Conservation (phyloP, 2,329 filamentous ascomycete species). For the Nemania serpens region DNA sequence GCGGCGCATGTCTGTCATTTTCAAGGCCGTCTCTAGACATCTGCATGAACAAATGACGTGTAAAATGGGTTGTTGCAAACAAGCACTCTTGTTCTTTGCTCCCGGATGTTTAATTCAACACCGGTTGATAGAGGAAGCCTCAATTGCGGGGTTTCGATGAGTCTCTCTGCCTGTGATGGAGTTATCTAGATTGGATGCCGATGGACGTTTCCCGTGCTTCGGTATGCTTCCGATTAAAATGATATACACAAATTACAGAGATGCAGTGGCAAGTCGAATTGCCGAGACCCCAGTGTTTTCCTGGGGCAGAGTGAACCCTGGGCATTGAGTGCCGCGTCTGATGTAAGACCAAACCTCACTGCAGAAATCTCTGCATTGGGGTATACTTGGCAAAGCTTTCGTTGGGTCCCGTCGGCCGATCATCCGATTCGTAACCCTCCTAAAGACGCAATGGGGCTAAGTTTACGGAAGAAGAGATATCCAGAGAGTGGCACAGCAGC, state of each 20-base stretch:
- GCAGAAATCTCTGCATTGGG: conserved; percentile 12
- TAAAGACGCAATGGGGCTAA: conserved; percentile 6
- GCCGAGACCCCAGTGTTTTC: conserved; percentile 21
- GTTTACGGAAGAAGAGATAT: not conserved
- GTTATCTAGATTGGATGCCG: too few species aligned
- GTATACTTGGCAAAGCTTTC: conserved; percentile 21
- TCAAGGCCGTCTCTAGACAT: not conserved
- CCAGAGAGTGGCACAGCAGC: too few species aligned
- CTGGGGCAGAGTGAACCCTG: conserved; percentile 9
- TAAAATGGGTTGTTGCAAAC: not conserved
- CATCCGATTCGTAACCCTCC: conserved; percentile 7
- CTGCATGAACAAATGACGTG: not conserved
- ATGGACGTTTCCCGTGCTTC: too few species aligned
- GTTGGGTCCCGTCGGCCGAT: conserved; percentile 19
- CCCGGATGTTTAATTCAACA: not conserved
- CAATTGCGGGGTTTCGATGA: not conserved
- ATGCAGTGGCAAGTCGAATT: conserved; percentile 14
- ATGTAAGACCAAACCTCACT: conserved; percentile 22
- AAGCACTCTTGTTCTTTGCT: not conserved
- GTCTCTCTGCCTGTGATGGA: not conserved
- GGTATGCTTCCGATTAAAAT: too few species aligned
- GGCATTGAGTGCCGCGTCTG: conserved; percentile 17
- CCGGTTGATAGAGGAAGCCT: too few species aligned
- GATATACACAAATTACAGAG: not conserved
- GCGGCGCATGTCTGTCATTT: conserved; percentile 23